A percentile compares a stretch with the other conserved stretches of the same genome.
Evolutionary conservation across 495 filamentous ascomycete genomes (phyloP).

Genomic region (Aspergillus sclerotiicarbonarius): DNA sequence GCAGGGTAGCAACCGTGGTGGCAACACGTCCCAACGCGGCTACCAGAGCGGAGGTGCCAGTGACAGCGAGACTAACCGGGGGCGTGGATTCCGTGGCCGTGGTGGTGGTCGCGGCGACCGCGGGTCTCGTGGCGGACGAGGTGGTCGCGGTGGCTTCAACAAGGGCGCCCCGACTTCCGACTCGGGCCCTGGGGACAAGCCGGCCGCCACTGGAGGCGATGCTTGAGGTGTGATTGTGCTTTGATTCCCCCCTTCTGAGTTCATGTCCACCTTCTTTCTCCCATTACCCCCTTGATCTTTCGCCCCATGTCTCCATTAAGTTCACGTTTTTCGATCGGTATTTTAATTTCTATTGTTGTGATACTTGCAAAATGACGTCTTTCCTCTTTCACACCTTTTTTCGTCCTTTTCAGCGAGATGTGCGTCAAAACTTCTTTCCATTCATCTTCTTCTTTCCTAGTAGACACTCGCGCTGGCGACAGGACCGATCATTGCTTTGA

Average conservation of each 20-base stretch:
- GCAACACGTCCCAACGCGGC: conserved; percentile 55
- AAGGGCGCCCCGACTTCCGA: conserved; percentile 46
- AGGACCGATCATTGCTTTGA: background rate
- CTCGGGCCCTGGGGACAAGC: conserved; percentile 52
- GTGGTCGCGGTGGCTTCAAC: conserved; percentile 54
- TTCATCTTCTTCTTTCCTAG: conserved; percentile 12
- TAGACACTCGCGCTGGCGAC: conserved; percentile 5
- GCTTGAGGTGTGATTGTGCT: conserved; percentile 36
- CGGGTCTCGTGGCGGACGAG: conserved; percentile 19
- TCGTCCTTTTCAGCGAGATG: conserved; percentile 10
- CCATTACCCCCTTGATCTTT: conserved; percentile 17
- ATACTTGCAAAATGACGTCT: conserved; percentile 5
- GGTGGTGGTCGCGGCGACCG: conserved; percentile 47
- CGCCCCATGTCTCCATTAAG: background rate
- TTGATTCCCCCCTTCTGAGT: conserved; percentile 18
- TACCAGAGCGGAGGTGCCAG: conserved; percentile 77
- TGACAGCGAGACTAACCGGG: conserved; percentile 75
- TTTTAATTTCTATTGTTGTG: conserved; percentile 15
- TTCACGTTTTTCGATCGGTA: conserved; percentile 5
- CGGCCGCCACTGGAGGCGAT: conserved; percentile 42
- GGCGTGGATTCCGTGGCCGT: conserved; percentile 38
- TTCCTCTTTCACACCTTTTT: conserved; percentile 3
- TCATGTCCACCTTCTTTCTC: conserved; percentile 14
- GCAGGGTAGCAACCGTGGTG: conserved; percentile 63
- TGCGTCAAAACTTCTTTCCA: conserved; percentile 9